Conservation (phyloP, 495 filamentous ascomycete species). For the Ramalina intermedia region DNA sequence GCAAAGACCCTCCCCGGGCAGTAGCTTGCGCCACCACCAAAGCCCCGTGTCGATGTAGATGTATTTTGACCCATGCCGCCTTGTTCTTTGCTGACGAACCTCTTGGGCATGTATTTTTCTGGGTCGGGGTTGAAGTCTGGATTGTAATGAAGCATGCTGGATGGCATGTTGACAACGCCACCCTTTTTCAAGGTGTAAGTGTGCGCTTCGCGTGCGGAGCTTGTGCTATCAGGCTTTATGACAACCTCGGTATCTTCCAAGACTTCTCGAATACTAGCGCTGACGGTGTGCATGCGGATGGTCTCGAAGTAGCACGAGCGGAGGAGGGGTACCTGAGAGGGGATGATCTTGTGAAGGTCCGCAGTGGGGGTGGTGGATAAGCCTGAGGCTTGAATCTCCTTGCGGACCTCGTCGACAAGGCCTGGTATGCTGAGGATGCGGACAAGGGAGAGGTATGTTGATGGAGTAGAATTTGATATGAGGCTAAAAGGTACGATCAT, state of each 20-base stretch:
- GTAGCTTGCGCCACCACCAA: neutral
- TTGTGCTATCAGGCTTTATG: neutral
- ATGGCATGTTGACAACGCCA: conserved; percentile 1
- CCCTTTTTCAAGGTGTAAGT: conserved; percentile 1
- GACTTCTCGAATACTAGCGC: neutral
- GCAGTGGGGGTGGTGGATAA: neutral
- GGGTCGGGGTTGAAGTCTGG: neutral
- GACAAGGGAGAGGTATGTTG: neutral
- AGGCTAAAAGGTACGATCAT: neutral
- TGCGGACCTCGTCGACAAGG: neutral
- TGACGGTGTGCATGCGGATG: conserved; percentile 5
- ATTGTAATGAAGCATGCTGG: neutral
- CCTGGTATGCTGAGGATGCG: neutral
- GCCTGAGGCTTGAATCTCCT: neutral
- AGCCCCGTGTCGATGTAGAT: neutral
- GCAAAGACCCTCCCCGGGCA: conserved; percentile 1
- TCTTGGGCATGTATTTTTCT: neutral
- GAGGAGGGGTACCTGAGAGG: neutral
- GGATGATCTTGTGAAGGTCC: neutral
- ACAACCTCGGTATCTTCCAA: neutral
- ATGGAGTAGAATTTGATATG: neutral
- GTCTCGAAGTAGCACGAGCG: conserved; percentile 4
- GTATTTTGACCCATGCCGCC: conserved; percentile 1
- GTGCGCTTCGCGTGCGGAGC: neutral
- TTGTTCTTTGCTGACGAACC: neutral